phyloP scores from a whole-genome alignment of 2,329 filamentous ascomycete species.

The Fusarium humuli region DNA sequence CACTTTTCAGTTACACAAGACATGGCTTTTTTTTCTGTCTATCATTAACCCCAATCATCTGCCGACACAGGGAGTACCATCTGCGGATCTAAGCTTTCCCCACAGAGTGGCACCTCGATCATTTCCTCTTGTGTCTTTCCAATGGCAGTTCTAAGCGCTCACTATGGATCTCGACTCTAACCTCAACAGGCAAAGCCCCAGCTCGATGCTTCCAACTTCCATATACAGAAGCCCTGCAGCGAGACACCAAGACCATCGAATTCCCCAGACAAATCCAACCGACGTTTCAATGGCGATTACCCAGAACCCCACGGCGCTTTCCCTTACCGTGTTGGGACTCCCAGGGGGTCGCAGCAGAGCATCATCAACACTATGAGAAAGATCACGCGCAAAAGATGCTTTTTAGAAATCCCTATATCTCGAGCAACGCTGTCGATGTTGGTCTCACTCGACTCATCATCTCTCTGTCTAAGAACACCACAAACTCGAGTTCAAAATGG shows the following conservation, averaged over 20 bases:
- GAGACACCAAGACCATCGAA: not conserved
- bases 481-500: constrained; percentile 28
- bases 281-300: constrained; percentile 9
- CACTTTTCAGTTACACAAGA: not conserved
- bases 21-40: not conserved
- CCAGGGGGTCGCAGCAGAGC: not conserved
- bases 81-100: not conserved
- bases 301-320: constrained; percentile 20
- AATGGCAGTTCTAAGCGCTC: constrained; percentile 32
- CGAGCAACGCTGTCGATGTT: constrained; percentile 1
- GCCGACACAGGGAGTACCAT: not conserved
- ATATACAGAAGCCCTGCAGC: constrained; percentile 4
- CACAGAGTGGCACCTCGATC: not conserved
- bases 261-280: not conserved
- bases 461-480: not conserved
- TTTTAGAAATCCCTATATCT: constrained; percentile 17
- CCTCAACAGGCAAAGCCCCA: constrained; percentile 6
- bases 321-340: constrained; percentile 7
- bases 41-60: not conserved
- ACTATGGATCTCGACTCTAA: not conserved
- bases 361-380: constrained; percentile 2
- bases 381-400: constrained; percentile 21
- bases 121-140: not conserved
- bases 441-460: not conserved
- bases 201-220: constrained; percentile 32